Conservation (phyloP, 108 stramenopile genomes). For the Cyclotella distinguenda region DNA sequence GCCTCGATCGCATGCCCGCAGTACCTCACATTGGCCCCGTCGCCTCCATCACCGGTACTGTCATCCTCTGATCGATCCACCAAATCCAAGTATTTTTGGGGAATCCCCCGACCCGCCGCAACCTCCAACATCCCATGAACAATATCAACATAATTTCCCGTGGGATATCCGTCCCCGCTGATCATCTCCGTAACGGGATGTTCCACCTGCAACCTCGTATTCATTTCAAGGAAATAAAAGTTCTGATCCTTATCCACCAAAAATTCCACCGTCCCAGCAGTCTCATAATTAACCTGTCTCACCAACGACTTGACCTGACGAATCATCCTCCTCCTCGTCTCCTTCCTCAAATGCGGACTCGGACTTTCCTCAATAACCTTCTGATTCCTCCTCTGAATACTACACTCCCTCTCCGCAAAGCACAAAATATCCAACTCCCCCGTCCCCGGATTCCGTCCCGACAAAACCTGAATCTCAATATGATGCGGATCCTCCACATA, state of each 20-base stretch:
- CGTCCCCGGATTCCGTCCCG: slow-evolving; percentile 51
- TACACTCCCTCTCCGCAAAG: slow-evolving; percentile 95
- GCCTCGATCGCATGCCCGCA: slow-evolving; percentile 84
- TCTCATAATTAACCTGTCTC: slow-evolving; percentile 77
- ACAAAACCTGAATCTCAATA: slow-evolving; percentile 96
- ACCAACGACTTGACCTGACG: slow-evolving; percentile 83
- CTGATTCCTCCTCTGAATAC: slow-evolving; percentile 96
- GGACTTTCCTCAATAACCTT: slow-evolving; percentile 98
- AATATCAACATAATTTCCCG: slow-evolving; percentile 65
- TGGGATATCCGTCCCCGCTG: slow-evolving; percentile 40
- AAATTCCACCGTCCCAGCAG: slow-evolving; percentile 98
- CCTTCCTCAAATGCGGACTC: slow-evolving; percentile 59
- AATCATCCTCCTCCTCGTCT: slow-evolving; percentile 83
- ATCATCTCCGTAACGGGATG: slow-evolving; percentile 97
- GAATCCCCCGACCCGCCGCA: slow-evolving; percentile 73
- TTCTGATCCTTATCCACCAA: slow-evolving; percentile 86
- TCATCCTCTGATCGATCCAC: slow-evolving; percentile 35
- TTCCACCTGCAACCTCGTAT: slow-evolving; percentile 93
- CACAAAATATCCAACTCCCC: slow-evolving; percentile 72
- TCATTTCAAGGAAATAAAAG: slow-evolving; percentile 99
- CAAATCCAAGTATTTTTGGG: slow-evolving; percentile 57
- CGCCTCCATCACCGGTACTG: slow-evolving; percentile 28
- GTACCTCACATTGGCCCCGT: slow-evolving; percentile 54
- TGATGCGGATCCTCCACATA: slow-evolving; percentile 96
- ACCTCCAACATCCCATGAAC: slow-evolving; percentile 92